Evolutionary conservation across 1,284 basidiomycete genomes (phyloP).

Genomic region (Tilletiopsis washingtonensis): DNA sequence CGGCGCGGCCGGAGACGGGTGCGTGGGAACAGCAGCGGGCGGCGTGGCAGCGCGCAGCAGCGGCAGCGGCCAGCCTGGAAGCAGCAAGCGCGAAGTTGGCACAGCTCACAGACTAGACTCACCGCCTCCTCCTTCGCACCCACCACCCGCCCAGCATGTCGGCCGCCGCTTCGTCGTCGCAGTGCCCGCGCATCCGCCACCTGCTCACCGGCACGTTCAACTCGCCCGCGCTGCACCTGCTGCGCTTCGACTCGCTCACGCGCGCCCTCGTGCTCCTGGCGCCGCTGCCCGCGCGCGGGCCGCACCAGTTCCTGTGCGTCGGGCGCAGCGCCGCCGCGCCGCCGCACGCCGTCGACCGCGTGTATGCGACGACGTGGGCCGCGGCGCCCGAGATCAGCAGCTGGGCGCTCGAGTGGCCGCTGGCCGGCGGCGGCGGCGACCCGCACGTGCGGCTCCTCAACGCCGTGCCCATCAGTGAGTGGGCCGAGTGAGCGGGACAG

Average conservation of each 20-base stretch:
- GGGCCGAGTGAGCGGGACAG: too few species aligned
- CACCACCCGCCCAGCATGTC: neutral
- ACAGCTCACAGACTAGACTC: too few species aligned
- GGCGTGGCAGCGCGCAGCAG: too few species aligned
- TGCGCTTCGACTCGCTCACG: conserved; percentile 21
- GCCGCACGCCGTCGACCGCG: neutral
- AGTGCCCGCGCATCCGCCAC: conserved; percentile 15
- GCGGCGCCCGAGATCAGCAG: conserved; percentile 12
- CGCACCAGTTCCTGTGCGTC: conserved; percentile 30
- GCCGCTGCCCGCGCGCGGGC: conserved; percentile 13
- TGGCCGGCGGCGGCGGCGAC: neutral
- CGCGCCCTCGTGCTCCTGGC: conserved; percentile 10
- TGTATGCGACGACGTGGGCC: conserved; percentile 41
- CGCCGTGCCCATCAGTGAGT: conserved; percentile 11
- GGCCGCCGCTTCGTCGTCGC: neutral
- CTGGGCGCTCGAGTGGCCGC: conserved; percentile 16
- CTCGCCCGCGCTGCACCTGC: conserved; percentile 21
- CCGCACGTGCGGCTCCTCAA: conserved; percentile 6
- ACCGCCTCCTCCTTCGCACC: neutral
- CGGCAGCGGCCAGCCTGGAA: too few species aligned
- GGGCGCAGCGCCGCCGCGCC: conserved; percentile 3
- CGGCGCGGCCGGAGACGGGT: too few species aligned
- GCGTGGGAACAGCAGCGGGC: too few species aligned
- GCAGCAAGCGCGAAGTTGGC: too few species aligned
- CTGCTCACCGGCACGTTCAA: conserved; percentile 39